phyloP scores from a whole-genome alignment of 768 basidiomycete genomes.

The Mycena epipterygia region DNA sequence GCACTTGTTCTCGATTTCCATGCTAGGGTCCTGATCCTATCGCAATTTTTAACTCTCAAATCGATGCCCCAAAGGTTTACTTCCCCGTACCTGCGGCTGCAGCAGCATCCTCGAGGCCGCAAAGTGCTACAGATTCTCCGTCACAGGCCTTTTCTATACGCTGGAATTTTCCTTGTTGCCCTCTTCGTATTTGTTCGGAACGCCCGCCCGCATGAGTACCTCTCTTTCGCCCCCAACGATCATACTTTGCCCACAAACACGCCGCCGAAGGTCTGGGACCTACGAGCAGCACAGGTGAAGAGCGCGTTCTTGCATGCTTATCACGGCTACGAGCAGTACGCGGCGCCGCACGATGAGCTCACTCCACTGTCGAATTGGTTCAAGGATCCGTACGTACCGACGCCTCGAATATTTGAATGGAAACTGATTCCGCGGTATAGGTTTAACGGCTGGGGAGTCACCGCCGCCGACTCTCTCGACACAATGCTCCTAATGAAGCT shows the following conservation, averaged over 20 bases:
- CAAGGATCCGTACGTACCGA: slow-evolving; percentile 63
- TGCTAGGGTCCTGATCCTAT: neutral
- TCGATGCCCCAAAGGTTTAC: slow-evolving; percentile 2
- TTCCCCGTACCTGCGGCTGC: slow-evolving; percentile 2
- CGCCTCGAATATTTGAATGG: neutral
- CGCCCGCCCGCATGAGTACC: neutral
- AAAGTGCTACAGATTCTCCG: slow-evolving; percentile 18
- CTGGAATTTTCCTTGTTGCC: slow-evolving; percentile 6
- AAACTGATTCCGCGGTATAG: too few relatives aligned
- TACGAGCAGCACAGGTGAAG: slow-evolving; percentile 69
- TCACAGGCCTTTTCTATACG: slow-evolving; percentile 14
- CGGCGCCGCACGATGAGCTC: slow-evolving; percentile 76
- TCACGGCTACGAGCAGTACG: slow-evolving; percentile 71
- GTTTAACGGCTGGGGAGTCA: slow-evolving; percentile 87
- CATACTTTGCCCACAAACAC: slow-evolving; percentile 20
- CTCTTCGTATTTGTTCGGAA: slow-evolving; percentile 8
- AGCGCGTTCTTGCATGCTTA: slow-evolving; percentile 78
- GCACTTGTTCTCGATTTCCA: neutral
- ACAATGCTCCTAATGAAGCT: slow-evolving; percentile 89
- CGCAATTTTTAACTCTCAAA: neutral
- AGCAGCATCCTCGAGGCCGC: neutral
- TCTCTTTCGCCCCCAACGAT: neutral
- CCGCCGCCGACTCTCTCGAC: slow-evolving; percentile 86
- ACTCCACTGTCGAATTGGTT: slow-evolving; percentile 62
- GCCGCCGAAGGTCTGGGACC: slow-evolving; percentile 60